Evolutionary conservation across 2,329 filamentous ascomycete species (phyloP), one percentile per base, ranked within the genome.

Genomic region (Verticillium longisporum): DNA sequence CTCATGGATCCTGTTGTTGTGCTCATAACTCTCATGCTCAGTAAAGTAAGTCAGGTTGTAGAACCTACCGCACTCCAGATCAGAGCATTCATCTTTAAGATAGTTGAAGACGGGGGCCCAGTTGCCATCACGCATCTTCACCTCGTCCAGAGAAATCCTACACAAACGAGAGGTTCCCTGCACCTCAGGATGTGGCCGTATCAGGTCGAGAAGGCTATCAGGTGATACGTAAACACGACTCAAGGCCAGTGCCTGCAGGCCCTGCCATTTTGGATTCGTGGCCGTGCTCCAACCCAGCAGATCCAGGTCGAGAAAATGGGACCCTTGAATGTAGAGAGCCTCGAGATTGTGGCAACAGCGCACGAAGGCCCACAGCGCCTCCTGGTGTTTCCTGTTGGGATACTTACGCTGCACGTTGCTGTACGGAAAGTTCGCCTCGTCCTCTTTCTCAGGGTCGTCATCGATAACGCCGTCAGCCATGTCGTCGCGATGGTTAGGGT

Each of bases 81-180:
- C 41, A 3, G 58, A 45, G 41, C 61, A 62, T 3, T 41, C 15
- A 2, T n/a, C 36, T 4, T 37, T 31, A 3, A 62, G 15, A 13
- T 55, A 50, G 11, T 54, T 37, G n/a, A 62, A 60, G 1, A 62
- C 34, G 3, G 15, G 18, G 7, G 60, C 58, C 61, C 58, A 62
- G 34, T 60, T 58, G 3, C 61, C 61, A n/a, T 58, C 58, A 5
- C 60, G 55, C 2, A 62, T 57, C 31, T 62, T 62, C 31, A 60
- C 5, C 1, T 60, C 58, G 1, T 60, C 33, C 9, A 62, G 34
- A 4, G 14, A 21, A 26, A 62, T 32, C 1, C 61, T 55, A 18
- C 18, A 50, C 13, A 50, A 13, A 3, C 7, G 45, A 11, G 45
- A 50, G 9, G 21, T 9, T 18, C 6, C 45, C 1, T 32, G 32